These are phyloP conservation scores for Sporisorium scitamineum DNA, from an alignment of 1,284 basidiomycete species.

Conservation along the genomic window DNA sequence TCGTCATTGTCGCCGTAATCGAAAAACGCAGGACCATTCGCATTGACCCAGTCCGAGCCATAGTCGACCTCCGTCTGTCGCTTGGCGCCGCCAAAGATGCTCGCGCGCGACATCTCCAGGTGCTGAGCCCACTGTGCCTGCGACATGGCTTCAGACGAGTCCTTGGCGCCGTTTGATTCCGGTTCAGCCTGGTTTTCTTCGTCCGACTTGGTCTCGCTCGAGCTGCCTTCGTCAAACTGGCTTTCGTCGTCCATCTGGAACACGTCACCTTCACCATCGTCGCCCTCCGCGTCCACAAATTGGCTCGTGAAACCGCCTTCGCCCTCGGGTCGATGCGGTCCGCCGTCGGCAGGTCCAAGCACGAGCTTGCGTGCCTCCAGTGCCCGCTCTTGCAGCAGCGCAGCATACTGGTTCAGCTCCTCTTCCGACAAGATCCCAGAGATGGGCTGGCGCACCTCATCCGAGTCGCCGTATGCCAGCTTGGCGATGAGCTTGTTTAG, in stretches of 20 bases:
- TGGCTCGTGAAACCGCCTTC: constrained; percentile 36
- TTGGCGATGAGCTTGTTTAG: constrained; percentile 55
- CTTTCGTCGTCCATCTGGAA: constrained; percentile 50
- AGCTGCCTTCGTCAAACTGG: background rate
- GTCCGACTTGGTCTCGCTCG: constrained; percentile 2
- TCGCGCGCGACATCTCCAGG: constrained; percentile 36
- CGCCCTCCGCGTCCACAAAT: constrained; percentile 32
- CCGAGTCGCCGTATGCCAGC: constrained; percentile 52
- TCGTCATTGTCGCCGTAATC: constrained; percentile 45
- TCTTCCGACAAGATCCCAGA: constrained; percentile 37
- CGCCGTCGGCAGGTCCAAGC: constrained; percentile 64
- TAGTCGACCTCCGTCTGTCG: constrained; percentile 27
- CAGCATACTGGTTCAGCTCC: constrained; percentile 17
- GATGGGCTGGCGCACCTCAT: constrained; percentile 59
- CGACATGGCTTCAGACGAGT: background rate
- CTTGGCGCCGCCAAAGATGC: constrained; percentile 35
- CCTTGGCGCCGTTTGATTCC: constrained; percentile 6
- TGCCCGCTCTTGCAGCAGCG: constrained; percentile 1
- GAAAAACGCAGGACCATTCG: constrained; percentile 42
- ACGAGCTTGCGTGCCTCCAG: constrained; percentile 40
- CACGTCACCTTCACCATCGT: constrained; percentile 30
- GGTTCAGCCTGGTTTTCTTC: constrained; percentile 13
- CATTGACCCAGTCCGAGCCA: constrained; percentile 34
- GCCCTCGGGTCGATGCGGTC: constrained; percentile 41
- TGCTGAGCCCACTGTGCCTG: constrained; percentile 39